Base-by-base conservation (phyloP, 805 yeast genomes). In the Candida wancherniae region DNA sequence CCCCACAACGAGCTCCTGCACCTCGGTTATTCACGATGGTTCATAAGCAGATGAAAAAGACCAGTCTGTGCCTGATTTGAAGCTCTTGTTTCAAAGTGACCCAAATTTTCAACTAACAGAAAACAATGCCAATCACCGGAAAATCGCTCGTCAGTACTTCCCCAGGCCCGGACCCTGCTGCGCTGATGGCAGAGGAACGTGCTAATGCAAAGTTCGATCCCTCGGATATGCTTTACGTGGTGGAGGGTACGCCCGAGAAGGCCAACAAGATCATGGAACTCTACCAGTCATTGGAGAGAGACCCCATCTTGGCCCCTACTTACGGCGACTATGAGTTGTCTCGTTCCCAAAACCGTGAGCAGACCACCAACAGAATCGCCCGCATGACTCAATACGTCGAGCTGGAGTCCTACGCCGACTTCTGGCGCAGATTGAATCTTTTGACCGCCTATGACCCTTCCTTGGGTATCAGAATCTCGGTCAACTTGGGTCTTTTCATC, bases 191-290 rank as follows among this genome's bases (percentile, higher is more conserved):
- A 8, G 44, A 42, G 21, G 70, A 64, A 42, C 55, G 70, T 39
- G 53, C 53, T 26, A 29, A 34, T 9, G 49, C 56, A 15, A 47
- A 47, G 24, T 59, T 54, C 24, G 61, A 62, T 33, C 62, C 67
- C 3, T 45, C 39, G n/a, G 50, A 57, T 19, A 61, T 65, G 70
- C 60, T 62, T 44, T 37, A 57, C 29, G 58, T 65, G 35, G 55
- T 65, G 38, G 71, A 65, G 42, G 71, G 71, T 16, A 45, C 58
- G 8, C 45, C 48, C 11, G 61, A 61, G 33, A 60, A 58, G 33
- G 55, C 67, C 4, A 34, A 40, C 25, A 39, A 51, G 36, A 43
- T 60, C 24, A 37, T 54, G 31, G 44, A 45, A 15, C 47, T 63
- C 26, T 55, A 51, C 46, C 55, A 52, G 45, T 48, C 54, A 17